Evolutionary conservation across 257 asterid species (phyloP).

Genomic region (Solanum pimpinellifolium): DNA sequence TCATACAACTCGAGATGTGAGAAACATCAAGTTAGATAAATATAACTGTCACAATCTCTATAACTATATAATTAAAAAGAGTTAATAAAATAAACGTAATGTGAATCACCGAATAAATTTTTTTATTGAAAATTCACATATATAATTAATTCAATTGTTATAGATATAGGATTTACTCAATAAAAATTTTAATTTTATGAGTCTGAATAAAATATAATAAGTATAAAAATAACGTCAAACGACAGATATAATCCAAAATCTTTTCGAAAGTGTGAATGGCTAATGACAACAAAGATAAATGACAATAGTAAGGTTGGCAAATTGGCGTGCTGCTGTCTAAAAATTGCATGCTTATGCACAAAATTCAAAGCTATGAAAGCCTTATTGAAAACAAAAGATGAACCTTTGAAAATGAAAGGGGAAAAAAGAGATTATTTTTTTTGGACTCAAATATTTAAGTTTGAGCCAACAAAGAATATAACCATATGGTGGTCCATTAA

Average conservation of each 20-base stretch:
- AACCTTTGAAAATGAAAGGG: not conserved
- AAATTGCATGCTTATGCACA: not conserved
- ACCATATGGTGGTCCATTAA: not conserved
- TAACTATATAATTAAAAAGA: not conserved
- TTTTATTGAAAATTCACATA: not conserved
- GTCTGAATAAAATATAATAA: not conserved
- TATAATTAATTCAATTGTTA: not conserved
- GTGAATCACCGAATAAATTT: fast-evolving
- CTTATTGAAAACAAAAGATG: not conserved
- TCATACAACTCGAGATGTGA: not conserved
- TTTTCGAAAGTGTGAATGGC: not conserved
- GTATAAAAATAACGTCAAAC: not conserved
- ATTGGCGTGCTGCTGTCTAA: not conserved
- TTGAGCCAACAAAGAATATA: not conserved
- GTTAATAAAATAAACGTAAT: not conserved
- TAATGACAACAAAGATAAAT: not conserved
- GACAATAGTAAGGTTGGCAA: not conserved
- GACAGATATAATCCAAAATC: not conserved
- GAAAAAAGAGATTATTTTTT: not conserved
- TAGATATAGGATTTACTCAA: not conserved
- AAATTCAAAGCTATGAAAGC: not conserved
- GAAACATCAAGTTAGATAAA: not conserved
- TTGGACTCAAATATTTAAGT: not conserved
- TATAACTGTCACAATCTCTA: not conserved
- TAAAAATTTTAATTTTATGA: fast-evolving